Conservation (phyloP, 1,139 yeast species). For the Candida sp. region DNA sequence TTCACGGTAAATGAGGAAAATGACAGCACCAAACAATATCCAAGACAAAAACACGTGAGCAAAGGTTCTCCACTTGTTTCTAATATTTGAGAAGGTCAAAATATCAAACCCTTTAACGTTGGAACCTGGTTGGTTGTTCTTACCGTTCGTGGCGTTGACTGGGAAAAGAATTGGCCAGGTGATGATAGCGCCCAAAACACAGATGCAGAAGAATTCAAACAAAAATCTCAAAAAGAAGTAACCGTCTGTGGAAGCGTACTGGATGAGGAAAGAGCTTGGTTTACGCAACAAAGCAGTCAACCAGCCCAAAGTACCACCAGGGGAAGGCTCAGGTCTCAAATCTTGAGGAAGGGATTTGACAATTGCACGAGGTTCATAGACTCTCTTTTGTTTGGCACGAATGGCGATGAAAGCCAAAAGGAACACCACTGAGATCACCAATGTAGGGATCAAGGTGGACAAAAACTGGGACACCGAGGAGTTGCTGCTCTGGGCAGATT, state of each 20-base stretch:
- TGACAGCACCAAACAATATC: conserved; percentile 62
- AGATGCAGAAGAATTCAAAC: conserved; percentile 61
- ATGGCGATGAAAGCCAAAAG: conserved; percentile 60
- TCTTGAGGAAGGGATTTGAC: conserved; percentile 46
- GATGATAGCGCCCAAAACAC: conserved; percentile 65
- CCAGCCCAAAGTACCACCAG: conserved; percentile 63
- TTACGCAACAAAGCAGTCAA: conserved; percentile 50
- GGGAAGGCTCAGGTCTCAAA: conserved; percentile 56
- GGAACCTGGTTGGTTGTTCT: conserved; percentile 24
- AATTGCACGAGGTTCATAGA: conserved; percentile 81
- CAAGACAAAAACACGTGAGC: conserved; percentile 79
- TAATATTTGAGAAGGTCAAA: conserved; percentile 66
- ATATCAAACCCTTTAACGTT: conserved; percentile 57
- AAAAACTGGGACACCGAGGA: conserved; percentile 40
- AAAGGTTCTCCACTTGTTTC: conserved; percentile 59
- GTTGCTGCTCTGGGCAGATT: conserved; percentile 7
- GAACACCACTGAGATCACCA: conserved; percentile 59
- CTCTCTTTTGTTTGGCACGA: conserved; percentile 67
- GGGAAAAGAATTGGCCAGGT: conserved; percentile 85
- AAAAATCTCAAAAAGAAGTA: conserved; percentile 84
- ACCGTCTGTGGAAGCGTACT: conserved; percentile 88
- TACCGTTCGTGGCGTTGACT: conserved; percentile 84
- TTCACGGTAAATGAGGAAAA: conserved; percentile 73
- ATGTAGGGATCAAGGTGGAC: conserved; percentile 41
- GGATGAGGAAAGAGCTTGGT: conserved; percentile 72